These are phyloP conservation scores for Saturnispora kantuleensis DNA, from an alignment of 805 yeast genomes.

Conservation along the genomic window DNA sequence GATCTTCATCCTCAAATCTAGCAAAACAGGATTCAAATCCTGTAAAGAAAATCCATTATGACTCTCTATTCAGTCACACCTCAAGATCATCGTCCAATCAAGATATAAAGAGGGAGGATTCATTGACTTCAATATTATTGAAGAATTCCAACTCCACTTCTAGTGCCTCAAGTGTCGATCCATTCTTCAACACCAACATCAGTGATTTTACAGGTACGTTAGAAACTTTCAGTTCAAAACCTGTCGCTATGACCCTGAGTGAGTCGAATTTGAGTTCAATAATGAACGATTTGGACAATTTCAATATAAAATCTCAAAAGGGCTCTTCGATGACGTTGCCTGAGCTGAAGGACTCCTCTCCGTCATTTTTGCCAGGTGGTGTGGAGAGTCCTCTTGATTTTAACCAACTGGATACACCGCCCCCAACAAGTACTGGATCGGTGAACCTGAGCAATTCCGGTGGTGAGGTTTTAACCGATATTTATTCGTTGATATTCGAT, in stretches of 20 bases:
- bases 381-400: constrained; percentile 3
- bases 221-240: constrained; percentile 4
- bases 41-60: constrained; percentile 4
- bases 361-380: constrained; percentile 1
- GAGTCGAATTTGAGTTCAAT: constrained; percentile 7
- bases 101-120: constrained; percentile 4
- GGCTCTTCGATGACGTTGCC: constrained; percentile 2
- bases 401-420: constrained; percentile 1
- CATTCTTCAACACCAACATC: constrained; percentile 4
- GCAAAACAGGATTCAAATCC: background rate
- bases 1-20: background rate
- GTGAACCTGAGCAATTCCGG: constrained; percentile 3
- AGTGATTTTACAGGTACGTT: constrained; percentile 5
- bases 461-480: constrained; percentile 31
- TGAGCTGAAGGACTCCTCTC: background rate
- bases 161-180: constrained; percentile 3
- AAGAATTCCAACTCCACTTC: background rate
- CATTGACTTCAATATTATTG: background rate
- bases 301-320: constrained; percentile 6
- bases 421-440: background rate
- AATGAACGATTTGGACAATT: constrained; percentile 7
- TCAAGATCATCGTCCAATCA: constrained; percentile 4
- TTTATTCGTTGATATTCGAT: constrained; percentile 37
- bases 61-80: background rate
- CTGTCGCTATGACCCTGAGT: constrained; percentile 1